Evolutionary conservation across 345 rosid species (phyloP), one percentile per base, ranked within the genome.

Genomic region (Eucalyptus brandiana): DNA sequence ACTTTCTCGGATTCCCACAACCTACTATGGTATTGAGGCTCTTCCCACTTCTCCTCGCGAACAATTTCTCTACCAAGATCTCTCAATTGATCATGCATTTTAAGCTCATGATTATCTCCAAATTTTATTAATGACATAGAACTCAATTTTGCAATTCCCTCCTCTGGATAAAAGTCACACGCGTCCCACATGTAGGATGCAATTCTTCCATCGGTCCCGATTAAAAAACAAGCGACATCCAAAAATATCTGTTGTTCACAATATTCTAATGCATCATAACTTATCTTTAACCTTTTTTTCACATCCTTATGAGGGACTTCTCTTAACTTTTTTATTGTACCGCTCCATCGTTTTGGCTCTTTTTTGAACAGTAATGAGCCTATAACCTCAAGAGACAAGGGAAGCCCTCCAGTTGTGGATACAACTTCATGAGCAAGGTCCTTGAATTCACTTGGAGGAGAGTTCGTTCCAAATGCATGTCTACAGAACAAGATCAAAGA

Each of bases 11-110:
- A 24, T 5, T 23, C n/a, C 88, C 80, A 87, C 5, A 87, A 37
- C 50, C 88, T n/a, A 32, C 72, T 56, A 58, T 37, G 88, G 13
- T 42, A 13, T 5, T 12, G 6, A 32, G 69, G 76, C 24, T 56
- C 16, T 26, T 60, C 26, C 8, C 6, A 11, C 32, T 50, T 42
- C 21, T 51, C 21, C 21, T 51, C 0, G 21, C 21, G 54, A 51
- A 51, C 8, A 51, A 51, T 87, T 62, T 49, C 89, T 51, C 89
- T 87, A n/a, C 89, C 69, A 67, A 45, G 34, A 34, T 87, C 90
- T 88, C 76, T 17, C 21, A 87, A 48, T 8, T 58, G 76, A 12
- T 42, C 88, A 24, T 87, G 88, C 88, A 87, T 87, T 32, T 3
- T 23, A 9, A 87, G 58, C 80, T 37, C 11, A 10, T 87, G 42